phyloP scores from a whole-genome alignment of 2,329 filamentous ascomycete species.

The Decorospora gaudefroyi region DNA sequence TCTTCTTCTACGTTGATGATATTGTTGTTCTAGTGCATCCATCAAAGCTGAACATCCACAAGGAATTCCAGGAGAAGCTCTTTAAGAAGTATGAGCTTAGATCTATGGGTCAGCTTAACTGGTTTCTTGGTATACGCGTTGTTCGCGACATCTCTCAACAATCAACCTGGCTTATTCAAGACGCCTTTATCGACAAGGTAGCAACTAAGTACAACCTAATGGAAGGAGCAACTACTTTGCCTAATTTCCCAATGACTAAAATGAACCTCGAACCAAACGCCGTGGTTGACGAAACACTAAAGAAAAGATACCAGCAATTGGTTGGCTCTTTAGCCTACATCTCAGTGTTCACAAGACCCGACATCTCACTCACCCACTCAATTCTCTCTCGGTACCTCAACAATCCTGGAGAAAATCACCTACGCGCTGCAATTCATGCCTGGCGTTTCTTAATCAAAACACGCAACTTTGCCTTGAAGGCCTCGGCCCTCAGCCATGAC shows the following conservation, averaged over 20 bases:
- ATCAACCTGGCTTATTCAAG: conserved; percentile 10
- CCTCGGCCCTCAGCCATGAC: conserved; percentile 7
- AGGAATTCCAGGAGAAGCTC: neutral
- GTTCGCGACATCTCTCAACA: conserved; percentile 2
- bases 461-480: conserved; percentile 3
- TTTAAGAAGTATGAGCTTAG: neutral
- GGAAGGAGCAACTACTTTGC: neutral
- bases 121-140: conserved; percentile 1
- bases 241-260: neutral
- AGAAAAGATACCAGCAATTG: conserved; percentile 15
- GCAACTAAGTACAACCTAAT: conserved; percentile 10
- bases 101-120: conserved; percentile 2
- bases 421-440: neutral
- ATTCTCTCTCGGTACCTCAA: conserved; percentile 8
- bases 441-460: conserved; percentile 1
- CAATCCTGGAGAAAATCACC: conserved; percentile 17
- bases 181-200: conserved; percentile 20
- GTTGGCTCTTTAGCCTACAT: conserved; percentile 20
- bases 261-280: neutral
- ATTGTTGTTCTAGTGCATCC: neutral
- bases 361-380: conserved; percentile 11
- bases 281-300: conserved; percentile 4
- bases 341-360: conserved; percentile 6
- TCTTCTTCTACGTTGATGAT: neutral
- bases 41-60: neutral